phyloP scores from a whole-genome alignment of 192 early-diverging fungal species.

The Linnemannia schmuckeri region DNA sequence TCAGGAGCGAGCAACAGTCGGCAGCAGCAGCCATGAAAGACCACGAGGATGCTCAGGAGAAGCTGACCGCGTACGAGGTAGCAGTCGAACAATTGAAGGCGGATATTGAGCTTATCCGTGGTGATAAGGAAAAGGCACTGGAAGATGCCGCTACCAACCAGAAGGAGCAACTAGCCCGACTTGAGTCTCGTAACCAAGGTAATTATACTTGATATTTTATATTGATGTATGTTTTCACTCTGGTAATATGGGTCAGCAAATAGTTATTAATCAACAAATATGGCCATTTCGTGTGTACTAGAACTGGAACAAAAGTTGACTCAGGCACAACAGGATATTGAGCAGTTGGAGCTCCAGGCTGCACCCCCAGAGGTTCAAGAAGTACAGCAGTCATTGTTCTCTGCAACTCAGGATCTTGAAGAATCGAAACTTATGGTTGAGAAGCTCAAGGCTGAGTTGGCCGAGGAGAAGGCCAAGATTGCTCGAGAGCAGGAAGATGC shows the following conservation, averaged over 20 bases:
- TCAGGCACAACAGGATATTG: conserved; percentile 40
- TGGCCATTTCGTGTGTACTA: not conserved
- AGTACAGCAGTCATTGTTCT: conserved; percentile 42
- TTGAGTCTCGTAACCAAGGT: conserved; percentile 34
- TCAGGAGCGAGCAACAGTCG: conserved; percentile 10
- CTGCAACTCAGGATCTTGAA: conserved; percentile 46
- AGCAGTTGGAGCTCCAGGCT: conserved; percentile 43
- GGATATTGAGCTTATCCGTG: conserved; percentile 11
- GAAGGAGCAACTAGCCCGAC: conserved; percentile 7
- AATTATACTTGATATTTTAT: not conserved
- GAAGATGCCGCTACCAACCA: not conserved
- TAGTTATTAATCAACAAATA: not conserved
- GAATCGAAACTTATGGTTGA: conserved; percentile 16
- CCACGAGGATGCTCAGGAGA: not conserved
- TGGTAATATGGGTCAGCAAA: no score
- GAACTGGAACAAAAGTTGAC: conserved; percentile 39
- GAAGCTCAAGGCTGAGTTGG: conserved; percentile 14
- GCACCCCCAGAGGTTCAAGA: conserved; percentile 46
- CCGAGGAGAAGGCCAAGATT: conserved; percentile 40
- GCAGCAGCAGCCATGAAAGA: not conserved
- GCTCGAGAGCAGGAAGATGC: conserved; percentile 45
- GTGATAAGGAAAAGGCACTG: conserved; percentile 13
- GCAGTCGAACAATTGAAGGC: conserved; percentile 15
- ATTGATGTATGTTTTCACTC: not conserved
- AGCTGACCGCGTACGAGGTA: not conserved